Evolutionary conservation across 805 yeast species (phyloP).

Genomic region (Candida nemodendra): DNA sequence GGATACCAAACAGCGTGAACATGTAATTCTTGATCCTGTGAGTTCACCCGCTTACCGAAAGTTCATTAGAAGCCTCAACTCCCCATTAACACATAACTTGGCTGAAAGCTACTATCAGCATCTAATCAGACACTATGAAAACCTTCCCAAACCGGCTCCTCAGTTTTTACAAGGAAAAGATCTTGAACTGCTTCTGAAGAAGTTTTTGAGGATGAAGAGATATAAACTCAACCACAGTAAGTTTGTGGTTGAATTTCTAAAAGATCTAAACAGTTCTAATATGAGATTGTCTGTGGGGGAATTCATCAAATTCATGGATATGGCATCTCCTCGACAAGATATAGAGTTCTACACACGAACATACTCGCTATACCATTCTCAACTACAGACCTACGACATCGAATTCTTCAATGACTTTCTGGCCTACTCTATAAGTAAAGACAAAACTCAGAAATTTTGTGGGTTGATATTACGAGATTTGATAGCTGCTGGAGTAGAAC

Average conservation of each 20-base stretch:
- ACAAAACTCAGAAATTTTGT: constrained; percentile 1
- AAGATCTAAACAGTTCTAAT: constrained; percentile 9
- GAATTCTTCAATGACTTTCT: constrained; percentile 9
- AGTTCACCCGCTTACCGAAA: constrained; percentile 3
- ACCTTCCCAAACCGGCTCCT: constrained; percentile 12
- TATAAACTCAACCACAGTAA: neutral
- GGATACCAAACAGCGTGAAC: constrained; percentile 4
- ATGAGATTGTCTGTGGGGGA: constrained; percentile 10
- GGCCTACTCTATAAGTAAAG: constrained; percentile 5
- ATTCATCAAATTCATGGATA: constrained; percentile 6
- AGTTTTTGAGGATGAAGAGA: constrained; percentile 1
- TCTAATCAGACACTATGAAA: constrained; percentile 3
- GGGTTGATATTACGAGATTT: constrained; percentile 5
- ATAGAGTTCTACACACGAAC: constrained; percentile 81
- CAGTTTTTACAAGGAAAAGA: constrained; percentile 8
- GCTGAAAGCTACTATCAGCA: constrained; percentile 1
- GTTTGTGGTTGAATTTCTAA: constrained; percentile 8
- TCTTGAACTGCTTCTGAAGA: constrained; percentile 7
- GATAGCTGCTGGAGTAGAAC: neutral
- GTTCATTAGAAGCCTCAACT: constrained; percentile 1
- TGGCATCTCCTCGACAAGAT: constrained; percentile 86
- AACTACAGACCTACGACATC: constrained; percentile 72
- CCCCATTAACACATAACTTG: neutral
- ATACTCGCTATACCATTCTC: constrained; percentile 97
- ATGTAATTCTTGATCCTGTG: constrained; percentile 7